Evolutionary conservation across 345 rosid species (phyloP).

Genomic region (Populus tremula): DNA sequence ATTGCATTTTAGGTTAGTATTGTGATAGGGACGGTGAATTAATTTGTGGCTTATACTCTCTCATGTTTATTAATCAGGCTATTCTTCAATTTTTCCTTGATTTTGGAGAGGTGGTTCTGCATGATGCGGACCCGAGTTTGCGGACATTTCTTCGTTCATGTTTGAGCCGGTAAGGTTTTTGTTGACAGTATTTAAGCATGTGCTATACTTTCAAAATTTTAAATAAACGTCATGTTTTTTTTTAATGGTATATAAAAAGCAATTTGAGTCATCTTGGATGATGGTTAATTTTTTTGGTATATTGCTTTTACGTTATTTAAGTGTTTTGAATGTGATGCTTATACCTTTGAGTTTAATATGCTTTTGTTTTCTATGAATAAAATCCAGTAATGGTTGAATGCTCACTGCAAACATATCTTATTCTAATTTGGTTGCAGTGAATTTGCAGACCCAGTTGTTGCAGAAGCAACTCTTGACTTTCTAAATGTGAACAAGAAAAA

Average conservation of each 20-base stretch:
- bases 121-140: constrained; percentile 88
- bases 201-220: too few relatives aligned
- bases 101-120: constrained; percentile 80
- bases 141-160: constrained; percentile 71
- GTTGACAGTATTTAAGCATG: too few relatives aligned
- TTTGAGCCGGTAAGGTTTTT: constrained; percentile 68
- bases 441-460: constrained; percentile 87
- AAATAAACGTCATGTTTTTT: too few relatives aligned
- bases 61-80: constrained; percentile 38
- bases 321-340: background rate
- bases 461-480: constrained; percentile 86
- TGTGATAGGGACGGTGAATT: background rate
- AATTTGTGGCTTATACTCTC: background rate
- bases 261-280: background rate
- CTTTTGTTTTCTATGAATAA: background rate
- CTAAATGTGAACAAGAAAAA: constrained; percentile 66
- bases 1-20: too few relatives aligned
- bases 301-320: background rate
- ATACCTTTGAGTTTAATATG: background rate
- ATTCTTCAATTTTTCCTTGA: constrained; percentile 87
- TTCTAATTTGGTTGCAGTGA: constrained; percentile 64
- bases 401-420: constrained; percentile 8
- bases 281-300: background rate
- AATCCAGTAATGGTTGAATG: background rate
- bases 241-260: background rate